Evolutionary conservation across 805 yeast species (phyloP), one percentile per base, ranked within the genome.

Genomic region (Kockiozyma suomiensis): DNA sequence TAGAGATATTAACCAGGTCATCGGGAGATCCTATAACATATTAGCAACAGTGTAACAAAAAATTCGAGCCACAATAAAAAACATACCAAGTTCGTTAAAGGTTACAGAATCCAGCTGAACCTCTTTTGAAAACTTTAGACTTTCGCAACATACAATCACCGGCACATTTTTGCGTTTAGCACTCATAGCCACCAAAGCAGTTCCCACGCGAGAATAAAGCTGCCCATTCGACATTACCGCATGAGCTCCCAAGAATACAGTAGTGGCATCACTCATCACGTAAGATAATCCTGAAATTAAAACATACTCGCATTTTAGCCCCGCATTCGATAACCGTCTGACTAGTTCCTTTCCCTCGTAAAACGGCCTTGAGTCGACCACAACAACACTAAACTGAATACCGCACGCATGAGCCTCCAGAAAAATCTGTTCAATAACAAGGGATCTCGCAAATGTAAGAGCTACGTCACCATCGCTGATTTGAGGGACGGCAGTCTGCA

Each of bases 71-170:
- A 17, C 8, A 33, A 30, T 26, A 42, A n/a, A 21, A 38, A 21
- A 33, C 56, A 6, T 41, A 54, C 65, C 74, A 30, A 94, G 80
- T 74, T 94, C 99, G 74, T 94, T 94, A 65, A 85, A 83, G 0
- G 98, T 90, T 26, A 94, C 96, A n/a, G 96, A 86, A 73, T 94
- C 99, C 61, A 94, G 82, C 76, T 93, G 98, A 8, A 94, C 97
- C 68, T 94, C 85, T 73, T 94, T 98, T 28, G 96, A 85, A 71
- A 94, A 94, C 75, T 94, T 94, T 74, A 94, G 83, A 54, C 93
- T 85, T 75, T 94, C 99, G 76, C 98, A 93, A 70, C 97, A 90
- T 1, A 96, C 97, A 64, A 94, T 80, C 4, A 94, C 97, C 0
- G 99, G 98, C 51, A 94, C 88, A 70, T 91, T 88, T 70, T 92